A percentile compares a stretch with the other conserved stretches of the same genome.
These are phyloP conservation scores for Apiotrichum porosum DNA, from an alignment of 1,284 basidiomycete genomes.

Conservation along the genomic window DNA sequence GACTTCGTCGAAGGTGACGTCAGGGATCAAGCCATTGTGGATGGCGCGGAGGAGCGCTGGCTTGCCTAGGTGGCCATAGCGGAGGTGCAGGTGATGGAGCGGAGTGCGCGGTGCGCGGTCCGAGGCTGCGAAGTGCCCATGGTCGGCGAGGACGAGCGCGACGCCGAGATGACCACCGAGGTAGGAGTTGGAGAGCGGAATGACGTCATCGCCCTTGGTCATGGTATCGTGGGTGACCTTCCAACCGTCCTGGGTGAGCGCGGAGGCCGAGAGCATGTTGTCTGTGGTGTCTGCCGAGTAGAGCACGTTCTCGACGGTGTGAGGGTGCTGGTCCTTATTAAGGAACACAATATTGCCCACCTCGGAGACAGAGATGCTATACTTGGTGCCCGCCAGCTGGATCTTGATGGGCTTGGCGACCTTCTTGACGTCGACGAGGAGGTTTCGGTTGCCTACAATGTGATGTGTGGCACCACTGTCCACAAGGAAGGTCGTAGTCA, in stretches of 20 bases:
- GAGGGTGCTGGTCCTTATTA: no score
- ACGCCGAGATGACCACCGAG: background rate
- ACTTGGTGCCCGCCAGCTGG: conserved; percentile 1
- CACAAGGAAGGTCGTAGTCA: background rate
- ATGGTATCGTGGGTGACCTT: background rate
- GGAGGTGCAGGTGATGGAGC: background rate
- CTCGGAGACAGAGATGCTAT: background rate
- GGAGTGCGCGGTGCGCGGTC: background rate
- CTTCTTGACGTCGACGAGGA: background rate
- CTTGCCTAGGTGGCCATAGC: background rate
- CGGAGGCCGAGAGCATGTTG: background rate
- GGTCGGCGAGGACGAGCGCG: no score
- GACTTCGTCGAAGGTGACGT: background rate
- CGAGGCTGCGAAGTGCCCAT: no score
- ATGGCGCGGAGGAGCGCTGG: background rate
- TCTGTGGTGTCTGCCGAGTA: background rate
- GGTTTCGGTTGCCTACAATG: background rate
- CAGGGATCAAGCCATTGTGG: background rate
- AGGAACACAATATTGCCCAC: no score
- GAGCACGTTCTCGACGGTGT: background rate
- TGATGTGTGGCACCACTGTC: conserved; percentile 5
- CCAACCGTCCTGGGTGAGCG: background rate
- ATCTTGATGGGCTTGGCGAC: background rate
- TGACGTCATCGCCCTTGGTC: background rate
- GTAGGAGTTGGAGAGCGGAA: background rate